phyloP scores from a whole-genome alignment of 768 basidiomycete species.

The Chalciporus pseudorubinellus region DNA sequence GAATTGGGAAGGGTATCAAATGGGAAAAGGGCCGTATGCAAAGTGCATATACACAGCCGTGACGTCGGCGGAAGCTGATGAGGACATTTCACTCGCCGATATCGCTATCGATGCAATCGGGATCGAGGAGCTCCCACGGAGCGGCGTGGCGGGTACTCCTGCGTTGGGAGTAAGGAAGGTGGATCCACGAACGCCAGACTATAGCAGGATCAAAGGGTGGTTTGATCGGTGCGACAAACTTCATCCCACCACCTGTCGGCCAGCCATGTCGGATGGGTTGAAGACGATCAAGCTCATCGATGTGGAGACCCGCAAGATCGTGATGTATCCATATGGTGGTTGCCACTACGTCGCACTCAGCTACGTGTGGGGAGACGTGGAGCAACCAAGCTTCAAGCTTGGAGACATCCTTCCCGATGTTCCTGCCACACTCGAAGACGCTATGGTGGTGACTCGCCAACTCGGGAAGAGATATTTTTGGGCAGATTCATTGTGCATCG shows the following conservation, averaged over 20 bases:
- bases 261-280: not conserved
- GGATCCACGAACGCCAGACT: not conserved
- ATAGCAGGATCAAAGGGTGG: not conserved
- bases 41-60: constrained; percentile 9
- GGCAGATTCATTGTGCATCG: constrained; percentile 7
- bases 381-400: not conserved
- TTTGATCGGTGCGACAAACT: not conserved
- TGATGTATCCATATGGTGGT: not conserved
- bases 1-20: not conserved
- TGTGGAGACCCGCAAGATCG: not conserved
- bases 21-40: constrained; percentile 4
- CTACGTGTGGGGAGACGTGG: constrained; percentile 3
- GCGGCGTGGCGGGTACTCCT: not conserved
- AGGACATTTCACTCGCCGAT: not conserved
- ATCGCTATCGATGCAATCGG: not conserved
- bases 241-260: not conserved
- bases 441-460: not conserved
- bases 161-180: not conserved
- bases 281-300: not conserved
- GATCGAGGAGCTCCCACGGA: not conserved
- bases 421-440: not conserved
- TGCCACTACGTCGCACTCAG: constrained; percentile 6
- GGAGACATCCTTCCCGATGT: not conserved
- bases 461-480: constrained; percentile 7
- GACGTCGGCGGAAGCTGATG: not conserved